These are phyloP conservation scores for Diaporthe ilicicola DNA, from an alignment of 2,329 filamentous ascomycete genomes.

Conservation along the genomic window DNA sequence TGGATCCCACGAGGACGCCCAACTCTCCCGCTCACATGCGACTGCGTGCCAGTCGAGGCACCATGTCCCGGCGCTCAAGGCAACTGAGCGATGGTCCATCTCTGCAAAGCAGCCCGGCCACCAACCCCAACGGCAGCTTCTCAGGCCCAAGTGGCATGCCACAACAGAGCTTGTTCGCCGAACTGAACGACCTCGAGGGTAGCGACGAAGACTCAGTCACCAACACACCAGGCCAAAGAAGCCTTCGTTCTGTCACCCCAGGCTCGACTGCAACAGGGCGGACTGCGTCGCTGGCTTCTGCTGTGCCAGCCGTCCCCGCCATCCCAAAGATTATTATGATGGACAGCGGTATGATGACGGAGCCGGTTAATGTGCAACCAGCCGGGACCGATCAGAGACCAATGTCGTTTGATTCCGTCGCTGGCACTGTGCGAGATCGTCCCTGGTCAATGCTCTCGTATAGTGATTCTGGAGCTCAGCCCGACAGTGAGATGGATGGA, in stretches of 20 bases:
- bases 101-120: constrained; percentile 67
- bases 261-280: constrained; percentile 53
- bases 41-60: constrained; percentile 73
- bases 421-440: constrained; percentile 37
- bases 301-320: constrained; percentile 54
- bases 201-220: constrained; percentile 76
- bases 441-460: constrained; percentile 59
- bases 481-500: constrained; percentile 58
- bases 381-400: constrained; percentile 47
- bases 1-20: constrained; percentile 68
- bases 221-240: constrained; percentile 62
- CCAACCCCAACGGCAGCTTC: constrained; percentile 59
- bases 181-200: constrained; percentile 82
- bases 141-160: constrained; percentile 55
- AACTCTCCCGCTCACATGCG: constrained; percentile 72
- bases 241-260: constrained; percentile 57
- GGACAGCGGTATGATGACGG: constrained; percentile 69
- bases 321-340: constrained; percentile 65
- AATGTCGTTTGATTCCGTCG: constrained; percentile 52
- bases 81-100: constrained; percentile 67
- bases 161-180: constrained; percentile 87
- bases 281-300: constrained; percentile 50
- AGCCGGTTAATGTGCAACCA: constrained; percentile 57
- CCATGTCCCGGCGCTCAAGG: constrained; percentile 66
- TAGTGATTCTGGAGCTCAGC: constrained; percentile 62